Evolutionary conservation across 2,329 filamentous ascomycete genomes (phyloP), one percentile per base, ranked within the genome.

Genomic region (Tolypocladium pustulatum): DNA sequence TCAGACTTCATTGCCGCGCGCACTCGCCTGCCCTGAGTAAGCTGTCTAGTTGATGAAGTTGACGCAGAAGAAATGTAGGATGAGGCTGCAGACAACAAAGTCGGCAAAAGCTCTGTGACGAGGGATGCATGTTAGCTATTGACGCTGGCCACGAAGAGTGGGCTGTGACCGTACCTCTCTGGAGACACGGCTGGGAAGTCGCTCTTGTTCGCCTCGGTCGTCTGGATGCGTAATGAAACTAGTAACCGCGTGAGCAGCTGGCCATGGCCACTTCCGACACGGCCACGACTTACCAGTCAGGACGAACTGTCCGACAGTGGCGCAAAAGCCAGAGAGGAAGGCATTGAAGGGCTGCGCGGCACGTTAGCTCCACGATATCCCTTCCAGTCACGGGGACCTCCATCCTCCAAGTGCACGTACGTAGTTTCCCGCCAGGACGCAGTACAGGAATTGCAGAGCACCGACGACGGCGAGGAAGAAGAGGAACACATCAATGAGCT

Each of bases 41-140:
- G 22, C 54, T n/a, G 59, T 64, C 79, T 81, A 99, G 82, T 99
- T 99, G 80, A 99, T 97, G 75, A 99, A 99, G 82, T 99, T 99
- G 73, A 97, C 86, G 76, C 92, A 97, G 81, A 99, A 99, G 78
- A 97, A 96, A 79, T 99, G 94, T 73, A 97, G 78, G 72, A 97
- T 90, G 73, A 99, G 74, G 74, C 92, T 97, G 72, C 93, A 94
- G 67, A 97, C 90, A 61, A 99, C 82, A 71, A 89, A 99, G 77
- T 99, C 94, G 70, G 94, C 92, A 74, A 99, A 99, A 43, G 94
- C 93, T 73, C 91, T 95, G 65, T 59, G 22, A 22, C 40, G 55
- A 54, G n/a, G 38, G n/a, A 32, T 43, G 4, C 38, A n/a, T 20
- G 58, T 70, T 57, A 70, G 62, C 52, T 55, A 20, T 10, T 32